These are phyloP conservation scores for Fraxinus ornus DNA, from an alignment of 305 asterid genomes.

Conservation along the genomic window DNA sequence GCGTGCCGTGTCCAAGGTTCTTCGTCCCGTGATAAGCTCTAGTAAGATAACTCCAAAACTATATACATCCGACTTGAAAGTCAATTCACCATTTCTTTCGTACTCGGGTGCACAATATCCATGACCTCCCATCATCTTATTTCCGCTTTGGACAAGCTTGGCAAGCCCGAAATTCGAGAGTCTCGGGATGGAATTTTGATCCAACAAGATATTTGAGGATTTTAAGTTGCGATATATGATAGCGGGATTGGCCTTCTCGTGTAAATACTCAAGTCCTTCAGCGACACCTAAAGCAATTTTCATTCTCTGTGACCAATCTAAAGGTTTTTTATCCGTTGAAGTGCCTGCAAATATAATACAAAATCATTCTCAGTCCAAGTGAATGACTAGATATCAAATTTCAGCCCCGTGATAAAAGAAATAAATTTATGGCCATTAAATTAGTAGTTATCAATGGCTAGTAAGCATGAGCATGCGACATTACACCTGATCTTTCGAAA, in stretches of 20 bases:
- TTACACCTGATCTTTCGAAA: not conserved
- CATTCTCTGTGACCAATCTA: conserved; percentile 49
- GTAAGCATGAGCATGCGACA: not conserved
- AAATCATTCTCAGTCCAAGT: not conserved
- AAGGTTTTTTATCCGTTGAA: conserved; percentile 28
- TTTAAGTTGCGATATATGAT: conserved; percentile 50
- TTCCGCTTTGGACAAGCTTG: conserved; percentile 43
- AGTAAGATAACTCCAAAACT: conserved; percentile 49
- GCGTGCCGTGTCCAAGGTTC: conserved; percentile 37
- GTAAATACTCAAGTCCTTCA: conserved; percentile 49
- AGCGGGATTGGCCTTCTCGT: conserved; percentile 52
- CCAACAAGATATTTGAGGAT: conserved; percentile 43
- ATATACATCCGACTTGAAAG: conserved; percentile 47
- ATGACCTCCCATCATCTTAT: conserved; percentile 37
- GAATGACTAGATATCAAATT: not conserved
- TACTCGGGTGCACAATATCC: conserved; percentile 54
- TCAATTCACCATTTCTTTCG: conserved; percentile 41
- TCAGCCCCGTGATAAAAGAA: not conserved
- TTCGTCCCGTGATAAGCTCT: conserved; percentile 55
- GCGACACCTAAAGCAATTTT: conserved; percentile 51
- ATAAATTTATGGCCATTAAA: not conserved
- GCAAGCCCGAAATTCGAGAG: conserved; percentile 56
- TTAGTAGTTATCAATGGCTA: not conserved
- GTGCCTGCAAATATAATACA: conserved; percentile 27
- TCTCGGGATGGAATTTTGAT: conserved; percentile 35